phyloP scores from a whole-genome alignment of 164 flowering plant species.

The Protea cynaroides region DNA sequence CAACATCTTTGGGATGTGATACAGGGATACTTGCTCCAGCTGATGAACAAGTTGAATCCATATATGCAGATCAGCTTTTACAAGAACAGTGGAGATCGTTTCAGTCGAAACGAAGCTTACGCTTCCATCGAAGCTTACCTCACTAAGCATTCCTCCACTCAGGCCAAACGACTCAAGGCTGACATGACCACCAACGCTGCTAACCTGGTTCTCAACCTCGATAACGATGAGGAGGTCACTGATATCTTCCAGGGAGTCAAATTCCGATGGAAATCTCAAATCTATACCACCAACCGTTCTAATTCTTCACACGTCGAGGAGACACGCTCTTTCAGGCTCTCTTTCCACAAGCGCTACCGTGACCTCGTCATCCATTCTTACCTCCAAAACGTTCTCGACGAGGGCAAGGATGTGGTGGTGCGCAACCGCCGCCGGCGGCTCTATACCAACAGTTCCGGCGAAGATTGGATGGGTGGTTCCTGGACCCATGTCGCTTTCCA shows the following conservation, averaged over 20 bases:
- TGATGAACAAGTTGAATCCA: conserved; percentile 14
- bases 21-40: background rate
- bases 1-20: background rate
- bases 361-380: conserved; percentile 17
- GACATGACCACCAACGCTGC: conserved; percentile 13
- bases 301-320: conserved; percentile 10
- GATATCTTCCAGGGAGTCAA: conserved; percentile 23
- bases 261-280: conserved; percentile 23
- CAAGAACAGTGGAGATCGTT: conserved; percentile 11
- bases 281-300: background rate
- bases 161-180: conserved; percentile 28
- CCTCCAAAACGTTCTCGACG: conserved; percentile 22
- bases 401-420: conserved; percentile 23
- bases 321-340: conserved; percentile 24
- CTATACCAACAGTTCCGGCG: conserved; percentile 21
- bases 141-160: conserved; percentile 10
- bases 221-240: conserved; percentile 15
- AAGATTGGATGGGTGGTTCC: background rate
- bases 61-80: conserved; percentile 20
- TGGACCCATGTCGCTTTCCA: conserved; percentile 51
- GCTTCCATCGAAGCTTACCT: conserved; percentile 25
- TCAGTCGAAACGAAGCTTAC: too few species aligned
- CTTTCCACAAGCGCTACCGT: conserved; percentile 24
- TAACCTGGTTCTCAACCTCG: conserved; percentile 18
- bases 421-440: conserved; percentile 28